Evolutionary conservation across 108 stramenopile species (phyloP).

Genomic region (Seminavis robusta): DNA sequence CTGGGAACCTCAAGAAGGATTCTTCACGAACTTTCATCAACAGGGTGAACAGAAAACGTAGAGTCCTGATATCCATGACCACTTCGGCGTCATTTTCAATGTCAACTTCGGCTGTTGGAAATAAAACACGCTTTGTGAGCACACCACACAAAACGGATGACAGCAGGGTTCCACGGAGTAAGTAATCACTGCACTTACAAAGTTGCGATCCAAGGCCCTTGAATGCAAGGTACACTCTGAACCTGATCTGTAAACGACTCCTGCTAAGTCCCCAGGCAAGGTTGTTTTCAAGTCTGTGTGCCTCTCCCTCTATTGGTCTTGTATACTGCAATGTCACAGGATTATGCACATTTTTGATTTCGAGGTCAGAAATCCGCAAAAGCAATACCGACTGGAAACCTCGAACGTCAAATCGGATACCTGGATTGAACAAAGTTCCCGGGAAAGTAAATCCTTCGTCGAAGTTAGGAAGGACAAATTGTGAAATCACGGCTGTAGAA

Average conservation of each 20-base stretch:
- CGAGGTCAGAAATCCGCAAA: constrained; percentile 37
- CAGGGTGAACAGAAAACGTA: too few relatives aligned
- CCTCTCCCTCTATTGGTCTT: too few relatives aligned
- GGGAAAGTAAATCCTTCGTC: constrained; percentile 29
- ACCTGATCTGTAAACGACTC: constrained; percentile 12
- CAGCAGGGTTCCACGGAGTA: too few relatives aligned
- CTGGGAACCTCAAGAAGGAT: constrained; percentile 49
- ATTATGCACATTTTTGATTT: constrained; percentile 38
- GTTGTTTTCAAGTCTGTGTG: too few relatives aligned
- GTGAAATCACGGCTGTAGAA: constrained; percentile 50
- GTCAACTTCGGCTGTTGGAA: constrained; percentile 34
- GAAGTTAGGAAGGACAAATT: constrained; percentile 42
- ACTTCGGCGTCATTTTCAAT: constrained; percentile 12
- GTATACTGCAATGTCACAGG: too few relatives aligned
- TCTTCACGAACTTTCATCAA: constrained; percentile 41
- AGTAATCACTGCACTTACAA: neutral
- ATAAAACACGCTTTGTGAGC: too few relatives aligned
- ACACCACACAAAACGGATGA: too few relatives aligned
- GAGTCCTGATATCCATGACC: constrained; percentile 27
- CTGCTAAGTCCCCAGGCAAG: too few relatives aligned
- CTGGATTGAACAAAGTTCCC: constrained; percentile 9
- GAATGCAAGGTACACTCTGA: constrained; percentile 12
- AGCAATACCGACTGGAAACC: constrained; percentile 11
- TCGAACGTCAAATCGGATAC: constrained; percentile 3
- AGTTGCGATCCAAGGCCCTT: too few relatives aligned